Percentiles rank a stretch among this genome's conserved stretches.
These are phyloP conservation scores for Viridothelium virens DNA, from an alignment of 495 filamentous ascomycete genomes.

Conservation along the genomic window DNA sequence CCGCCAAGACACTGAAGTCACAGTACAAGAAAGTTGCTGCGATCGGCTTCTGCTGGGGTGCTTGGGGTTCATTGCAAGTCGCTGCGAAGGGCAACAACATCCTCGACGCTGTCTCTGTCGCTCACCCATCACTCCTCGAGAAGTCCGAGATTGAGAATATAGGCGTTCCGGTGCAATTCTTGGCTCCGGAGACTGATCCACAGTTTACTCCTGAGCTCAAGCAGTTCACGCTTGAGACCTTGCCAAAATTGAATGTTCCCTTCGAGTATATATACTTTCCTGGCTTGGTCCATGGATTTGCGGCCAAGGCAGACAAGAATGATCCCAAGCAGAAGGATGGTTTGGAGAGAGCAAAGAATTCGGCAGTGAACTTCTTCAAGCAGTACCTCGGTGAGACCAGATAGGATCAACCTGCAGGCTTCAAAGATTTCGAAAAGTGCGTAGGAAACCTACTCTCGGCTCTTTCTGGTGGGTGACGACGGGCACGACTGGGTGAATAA, in stretches of 20 bases:
- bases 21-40: slow-evolving; percentile 40
- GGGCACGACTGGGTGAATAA: not conserved
- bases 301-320: slow-evolving; percentile 39
- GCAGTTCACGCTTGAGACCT: slow-evolving; percentile 35
- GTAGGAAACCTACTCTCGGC: not conserved
- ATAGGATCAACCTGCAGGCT: not conserved
- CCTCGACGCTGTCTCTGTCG: slow-evolving; percentile 47
- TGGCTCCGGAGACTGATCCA: slow-evolving; percentile 49
- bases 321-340: slow-evolving; percentile 39
- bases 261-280: slow-evolving; percentile 54
- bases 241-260: slow-evolving; percentile 39
- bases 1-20: slow-evolving; percentile 39
- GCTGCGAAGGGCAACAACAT: slow-evolving; percentile 39
- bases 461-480: not conserved
- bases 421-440: not conserved
- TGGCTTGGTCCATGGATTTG: slow-evolving; percentile 45
- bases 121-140: slow-evolving; percentile 46
- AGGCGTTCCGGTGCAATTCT: slow-evolving; percentile 48
- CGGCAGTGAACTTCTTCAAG: slow-evolving; percentile 4
- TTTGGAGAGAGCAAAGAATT: slow-evolving; percentile 42
- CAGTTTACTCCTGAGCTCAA: slow-evolving; percentile 47
- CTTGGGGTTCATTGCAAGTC: slow-evolving; percentile 49
- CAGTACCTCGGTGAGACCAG: not conserved
- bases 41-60: slow-evolving; percentile 55
- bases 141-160: slow-evolving; percentile 45